These are phyloP conservation scores for Aspergillus funiculosus DNA, from an alignment of 495 filamentous ascomycete genomes.

Conservation along the genomic window DNA sequence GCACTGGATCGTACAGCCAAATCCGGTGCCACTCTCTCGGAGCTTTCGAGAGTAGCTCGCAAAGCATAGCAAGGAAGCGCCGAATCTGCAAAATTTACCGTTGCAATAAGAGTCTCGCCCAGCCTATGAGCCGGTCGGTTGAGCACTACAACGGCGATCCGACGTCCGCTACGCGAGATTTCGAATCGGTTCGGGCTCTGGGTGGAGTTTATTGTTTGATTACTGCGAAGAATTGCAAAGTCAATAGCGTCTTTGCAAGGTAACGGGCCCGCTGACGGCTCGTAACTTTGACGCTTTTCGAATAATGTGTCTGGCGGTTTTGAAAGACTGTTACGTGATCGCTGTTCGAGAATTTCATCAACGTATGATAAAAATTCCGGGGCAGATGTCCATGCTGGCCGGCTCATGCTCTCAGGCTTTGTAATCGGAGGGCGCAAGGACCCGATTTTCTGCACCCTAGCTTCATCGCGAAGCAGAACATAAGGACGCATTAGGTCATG, in stretches of 20 bases:
- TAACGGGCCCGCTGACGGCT: conserved; percentile 26
- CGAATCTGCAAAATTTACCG: conserved; percentile 71
- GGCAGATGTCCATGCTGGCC: conserved; percentile 35
- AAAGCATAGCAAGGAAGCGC: conserved; percentile 76
- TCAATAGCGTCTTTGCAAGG: conserved; percentile 84
- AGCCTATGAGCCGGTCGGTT: conserved; percentile 87
- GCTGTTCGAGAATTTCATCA: conserved; percentile 65
- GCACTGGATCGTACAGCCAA: conserved; percentile 79
- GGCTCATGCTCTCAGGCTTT: conserved; percentile 40
- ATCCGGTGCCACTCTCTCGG: conserved; percentile 68
- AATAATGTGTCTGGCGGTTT: conserved; percentile 66
- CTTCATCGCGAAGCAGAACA: conserved; percentile 81
- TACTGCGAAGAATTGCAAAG: conserved; percentile 77
- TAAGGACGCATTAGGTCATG: conserved; percentile 94
- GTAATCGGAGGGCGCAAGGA: conserved; percentile 15
- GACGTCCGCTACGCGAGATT: conserved; percentile 80
- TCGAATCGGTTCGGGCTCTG: conserved; percentile 83
- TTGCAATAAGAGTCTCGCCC: conserved; percentile 76
- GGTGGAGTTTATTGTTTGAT: conserved; percentile 52
- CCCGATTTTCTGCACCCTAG: conserved; percentile 43
- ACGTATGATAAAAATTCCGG: conserved; percentile 71
- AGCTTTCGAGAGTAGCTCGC: conserved; percentile 68
- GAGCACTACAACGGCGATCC: conserved; percentile 81
- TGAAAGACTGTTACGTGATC: conserved; percentile 46
- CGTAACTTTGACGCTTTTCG: conserved; percentile 48